Conservation (phyloP, 768 basidiomycete species). For the Chalciporus piperatus region DNA sequence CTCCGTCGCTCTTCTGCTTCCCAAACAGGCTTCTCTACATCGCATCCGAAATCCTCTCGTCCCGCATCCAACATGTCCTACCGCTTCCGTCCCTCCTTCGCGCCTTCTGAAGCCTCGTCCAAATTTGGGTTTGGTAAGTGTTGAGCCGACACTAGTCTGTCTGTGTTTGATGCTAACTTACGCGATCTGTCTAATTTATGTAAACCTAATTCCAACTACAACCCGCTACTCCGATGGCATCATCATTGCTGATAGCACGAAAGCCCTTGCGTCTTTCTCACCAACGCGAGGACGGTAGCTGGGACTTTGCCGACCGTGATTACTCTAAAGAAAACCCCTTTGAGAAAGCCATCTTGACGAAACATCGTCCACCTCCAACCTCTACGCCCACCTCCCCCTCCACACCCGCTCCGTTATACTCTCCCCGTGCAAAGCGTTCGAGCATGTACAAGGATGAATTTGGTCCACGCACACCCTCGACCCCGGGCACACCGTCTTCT, state of each 20-base stretch:
- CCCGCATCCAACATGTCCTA: conserved; percentile 10
- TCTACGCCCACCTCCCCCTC: neutral
- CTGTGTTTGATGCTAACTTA: neutral
- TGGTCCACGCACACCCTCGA: conserved; percentile 14
- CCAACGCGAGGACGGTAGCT: conserved; percentile 17
- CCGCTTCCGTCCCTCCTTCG: conserved; percentile 19
- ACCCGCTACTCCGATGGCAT: neutral
- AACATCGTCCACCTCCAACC: conserved; percentile 17
- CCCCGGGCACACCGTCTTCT: conserved; percentile 3
- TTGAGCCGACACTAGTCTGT: neutral
- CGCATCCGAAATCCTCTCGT: neutral
- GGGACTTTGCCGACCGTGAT: conserved; percentile 33
- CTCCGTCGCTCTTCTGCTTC: conserved; percentile 15
- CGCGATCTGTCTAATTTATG: neutral
- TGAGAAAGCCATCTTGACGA: neutral
- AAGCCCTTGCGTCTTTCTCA: conserved; percentile 26
- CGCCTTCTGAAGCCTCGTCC: conserved; percentile 25
- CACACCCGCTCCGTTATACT: neutral
- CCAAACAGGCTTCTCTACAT: neutral
- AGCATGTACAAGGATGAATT: conserved; percentile 24
- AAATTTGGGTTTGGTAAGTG: conserved; percentile 28
- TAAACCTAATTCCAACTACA: neutral
- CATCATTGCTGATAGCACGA: conserved; percentile 10
- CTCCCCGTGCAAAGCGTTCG: conserved; percentile 10
- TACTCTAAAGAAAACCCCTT: conserved; percentile 11